phyloP scores from a whole-genome alignment of 495 filamentous ascomycete species.

The Hypoxylon intermedium region DNA sequence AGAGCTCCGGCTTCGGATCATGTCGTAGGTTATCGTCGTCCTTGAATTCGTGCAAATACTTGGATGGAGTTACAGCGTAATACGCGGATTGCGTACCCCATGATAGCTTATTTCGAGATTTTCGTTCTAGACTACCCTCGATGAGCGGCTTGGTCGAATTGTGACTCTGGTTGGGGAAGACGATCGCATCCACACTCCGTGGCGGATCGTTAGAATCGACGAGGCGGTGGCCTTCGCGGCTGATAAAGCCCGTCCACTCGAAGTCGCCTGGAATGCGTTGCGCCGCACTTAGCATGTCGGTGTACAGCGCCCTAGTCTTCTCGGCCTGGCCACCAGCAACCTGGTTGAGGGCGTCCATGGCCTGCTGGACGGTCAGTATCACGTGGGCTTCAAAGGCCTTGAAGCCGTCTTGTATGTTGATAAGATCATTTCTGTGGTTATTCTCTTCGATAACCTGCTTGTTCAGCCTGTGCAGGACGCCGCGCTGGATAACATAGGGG shows the following conservation, averaged over 20 bases:
- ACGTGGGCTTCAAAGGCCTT: conserved; percentile 87
- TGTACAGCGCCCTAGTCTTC: conserved; percentile 76
- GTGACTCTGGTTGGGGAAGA: conserved; percentile 90
- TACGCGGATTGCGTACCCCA: conserved; percentile 81
- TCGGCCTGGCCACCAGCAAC: conserved; percentile 81
- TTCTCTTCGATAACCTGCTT: conserved; percentile 96
- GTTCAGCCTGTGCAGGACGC: conserved; percentile 80
- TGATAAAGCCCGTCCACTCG: conserved; percentile 86
- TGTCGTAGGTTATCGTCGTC: conserved; percentile 82
- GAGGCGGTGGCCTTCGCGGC: conserved; percentile 71
- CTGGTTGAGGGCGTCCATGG: conserved; percentile 79
- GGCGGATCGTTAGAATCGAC: conserved; percentile 78
- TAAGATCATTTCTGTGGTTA: conserved; percentile 86
- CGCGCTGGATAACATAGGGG: conserved; percentile 85
- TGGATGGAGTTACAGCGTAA: conserved; percentile 86
- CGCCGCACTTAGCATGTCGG: conserved; percentile 77
- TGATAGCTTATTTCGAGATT: conserved; percentile 74
- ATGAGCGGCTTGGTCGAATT: conserved; percentile 78
- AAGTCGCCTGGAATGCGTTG: conserved; percentile 88
- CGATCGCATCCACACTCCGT: conserved; percentile 71
- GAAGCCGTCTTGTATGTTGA: conserved; percentile 88
- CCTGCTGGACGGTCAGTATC: conserved; percentile 79
- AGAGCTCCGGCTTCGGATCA: conserved; percentile 85
- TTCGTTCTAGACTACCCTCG: conserved; percentile 85
- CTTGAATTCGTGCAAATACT: conserved; percentile 95